A percentile compares a stretch with the other conserved stretches of the same genome.
phyloP scores from a whole-genome alignment of 2,329 filamentous ascomycete genomes.

The Chaetomium olivaceum region DNA sequence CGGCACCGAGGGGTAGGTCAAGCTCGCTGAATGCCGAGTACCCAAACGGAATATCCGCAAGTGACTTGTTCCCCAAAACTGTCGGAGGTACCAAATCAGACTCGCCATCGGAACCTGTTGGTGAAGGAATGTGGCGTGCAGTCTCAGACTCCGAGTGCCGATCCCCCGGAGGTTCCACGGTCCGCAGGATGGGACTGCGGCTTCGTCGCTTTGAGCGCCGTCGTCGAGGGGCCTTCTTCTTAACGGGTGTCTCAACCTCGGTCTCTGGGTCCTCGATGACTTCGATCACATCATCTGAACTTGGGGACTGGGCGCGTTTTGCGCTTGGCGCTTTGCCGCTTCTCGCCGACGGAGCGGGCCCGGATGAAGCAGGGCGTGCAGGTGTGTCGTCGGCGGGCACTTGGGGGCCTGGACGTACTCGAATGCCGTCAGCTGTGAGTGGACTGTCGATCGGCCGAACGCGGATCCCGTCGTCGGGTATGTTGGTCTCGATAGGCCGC shows the following conservation, averaged over 20 bases:
- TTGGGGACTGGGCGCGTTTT: constrained; percentile 28
- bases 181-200: constrained; percentile 34
- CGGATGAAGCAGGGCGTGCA: constrained; percentile 35
- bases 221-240: constrained; percentile 33
- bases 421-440: constrained; percentile 33
- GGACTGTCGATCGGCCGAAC: constrained; percentile 40
- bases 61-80: constrained; percentile 49
- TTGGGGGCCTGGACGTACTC: background rate
- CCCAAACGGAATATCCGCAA: constrained; percentile 64
- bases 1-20: constrained; percentile 54
- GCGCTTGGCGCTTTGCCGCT: constrained; percentile 31
- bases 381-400: constrained; percentile 35
- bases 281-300: constrained; percentile 34
- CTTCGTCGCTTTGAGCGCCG: constrained; percentile 26
- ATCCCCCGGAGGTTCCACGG: constrained; percentile 38
- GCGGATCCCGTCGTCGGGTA: constrained; percentile 38
- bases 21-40: constrained; percentile 68
- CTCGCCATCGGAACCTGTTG: constrained; percentile 37
- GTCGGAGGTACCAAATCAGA: constrained; percentile 45
- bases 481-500: constrained; percentile 14
- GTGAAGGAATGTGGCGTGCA: constrained; percentile 27
- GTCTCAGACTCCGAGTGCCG: constrained; percentile 34
- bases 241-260: constrained; percentile 43
- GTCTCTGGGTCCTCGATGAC: constrained; percentile 43
- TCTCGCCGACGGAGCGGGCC: constrained; percentile 34